Evolutionary conservation across 768 basidiomycete species (phyloP), one percentile per base, ranked within the genome.

Genomic region (Calocybe indica): DNA sequence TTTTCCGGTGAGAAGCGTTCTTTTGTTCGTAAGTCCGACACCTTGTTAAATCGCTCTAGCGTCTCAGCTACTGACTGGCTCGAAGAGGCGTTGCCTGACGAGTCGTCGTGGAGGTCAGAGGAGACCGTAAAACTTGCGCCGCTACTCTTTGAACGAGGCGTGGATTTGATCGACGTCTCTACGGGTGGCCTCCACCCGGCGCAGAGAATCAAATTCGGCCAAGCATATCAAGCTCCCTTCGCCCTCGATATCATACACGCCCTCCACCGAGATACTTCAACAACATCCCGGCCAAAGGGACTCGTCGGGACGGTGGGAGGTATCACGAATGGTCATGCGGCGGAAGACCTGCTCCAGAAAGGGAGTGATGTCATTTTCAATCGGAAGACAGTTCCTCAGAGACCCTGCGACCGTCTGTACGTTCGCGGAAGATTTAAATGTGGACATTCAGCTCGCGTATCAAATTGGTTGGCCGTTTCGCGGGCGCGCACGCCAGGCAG

Each of bases 51-150:
- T 36, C 12, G 5, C 13, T 28, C 12, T 37, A 80, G 82, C 13
- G 63, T 91, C 15, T 84, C 82, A 35, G 90, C 79, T 1, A 82
- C 80, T 0, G 90, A 91, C 49, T 86, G 86, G 82, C 65, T 86
- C 6, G 80, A 82, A 52, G 72, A 77, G 48, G 67, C 70, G 3
- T 62, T 76, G 1, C 77, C 80, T 0, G 64, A 83, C 47, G 78
- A 83, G 51, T 73, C 75, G 9, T 78, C 78, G 5, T 88, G 89
- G 88, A 74, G 76, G 12, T 52, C 75, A 1, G 79, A 84, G 58
- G 88, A 90, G 58, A 85, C 83, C 2, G 77, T 77, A 13, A 66
- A 72, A 32, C 67, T 90, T 22, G 77, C 81, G 2, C 65, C 69
- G n/a, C 72, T 81, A 51, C 72, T 91, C n/a, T 70, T 70, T 12